phyloP scores from a whole-genome alignment of 2,329 filamentous ascomycete species.

The Arthrobotrys musiformis region DNA sequence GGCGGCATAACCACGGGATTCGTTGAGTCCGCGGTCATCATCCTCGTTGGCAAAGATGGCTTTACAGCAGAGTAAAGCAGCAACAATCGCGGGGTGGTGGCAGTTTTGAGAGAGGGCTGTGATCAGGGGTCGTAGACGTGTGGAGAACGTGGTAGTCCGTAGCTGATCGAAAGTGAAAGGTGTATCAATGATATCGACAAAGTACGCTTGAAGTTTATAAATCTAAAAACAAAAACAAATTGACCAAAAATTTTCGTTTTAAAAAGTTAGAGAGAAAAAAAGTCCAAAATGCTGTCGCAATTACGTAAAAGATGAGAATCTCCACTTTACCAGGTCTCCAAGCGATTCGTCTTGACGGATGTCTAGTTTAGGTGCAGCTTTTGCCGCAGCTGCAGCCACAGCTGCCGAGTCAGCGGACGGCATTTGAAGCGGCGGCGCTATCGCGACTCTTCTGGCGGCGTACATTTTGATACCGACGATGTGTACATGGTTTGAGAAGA shows the following conservation, averaged over 20 bases:
- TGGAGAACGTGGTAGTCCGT: constrained; percentile 50
- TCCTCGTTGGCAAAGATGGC: constrained; percentile 53
- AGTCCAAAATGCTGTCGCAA: background rate
- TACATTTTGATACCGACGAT: constrained; percentile 12
- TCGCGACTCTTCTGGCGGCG: constrained; percentile 10
- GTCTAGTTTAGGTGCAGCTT: constrained; percentile 19
- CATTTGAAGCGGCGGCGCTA: constrained; percentile 23
- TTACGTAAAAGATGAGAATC: constrained; percentile 10
- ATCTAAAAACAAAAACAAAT: constrained; percentile 11
- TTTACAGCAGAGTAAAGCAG: constrained; percentile 53
- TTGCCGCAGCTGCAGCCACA: constrained; percentile 18
- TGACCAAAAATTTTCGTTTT: background rate
- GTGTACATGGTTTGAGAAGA: background rate
- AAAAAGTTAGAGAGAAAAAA: background rate
- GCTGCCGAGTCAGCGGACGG: constrained; percentile 2
- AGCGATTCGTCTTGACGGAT: constrained; percentile 47
- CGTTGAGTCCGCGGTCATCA: constrained; percentile 51
- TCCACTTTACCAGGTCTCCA: constrained; percentile 45
- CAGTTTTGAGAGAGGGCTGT: constrained; percentile 46
- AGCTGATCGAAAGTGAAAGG: constrained; percentile 53
- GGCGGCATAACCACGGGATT: constrained; percentile 52
- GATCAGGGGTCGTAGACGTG: constrained; percentile 42
- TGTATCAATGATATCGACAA: constrained; percentile 52
- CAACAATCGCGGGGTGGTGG: constrained; percentile 50
- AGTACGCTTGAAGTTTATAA: constrained; percentile 51